These are phyloP conservation scores for Beverwykella pulmonaria DNA, from an alignment of 495 filamentous ascomycete genomes.

Conservation along the genomic window DNA sequence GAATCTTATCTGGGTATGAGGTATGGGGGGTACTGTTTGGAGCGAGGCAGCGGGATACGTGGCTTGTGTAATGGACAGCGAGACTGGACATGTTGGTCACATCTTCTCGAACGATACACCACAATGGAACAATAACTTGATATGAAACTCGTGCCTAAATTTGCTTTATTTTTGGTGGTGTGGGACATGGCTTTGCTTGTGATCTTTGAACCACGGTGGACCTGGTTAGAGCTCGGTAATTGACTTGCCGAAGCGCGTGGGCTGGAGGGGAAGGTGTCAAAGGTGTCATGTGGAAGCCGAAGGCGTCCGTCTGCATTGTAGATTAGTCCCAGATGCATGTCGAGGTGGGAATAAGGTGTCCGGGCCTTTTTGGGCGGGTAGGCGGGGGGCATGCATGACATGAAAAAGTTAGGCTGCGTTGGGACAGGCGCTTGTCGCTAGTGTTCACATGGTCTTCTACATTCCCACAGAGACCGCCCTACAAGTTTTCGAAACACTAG, in stretches of 20 bases:
- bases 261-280: neutral
- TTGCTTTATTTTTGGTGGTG: neutral
- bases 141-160: neutral
- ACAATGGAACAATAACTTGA: neutral
- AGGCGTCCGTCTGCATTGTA: neutral
- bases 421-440: too few relatives aligned
- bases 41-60: too few relatives aligned
- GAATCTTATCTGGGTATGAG: constrained; percentile 12
- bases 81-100: constrained; percentile 4
- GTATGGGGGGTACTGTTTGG: too few relatives aligned
- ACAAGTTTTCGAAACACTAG: too few relatives aligned
- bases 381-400: neutral
- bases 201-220: neutral
- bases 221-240: neutral
- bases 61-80: constrained; percentile 11
- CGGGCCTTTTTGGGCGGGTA: neutral
- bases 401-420: neutral
- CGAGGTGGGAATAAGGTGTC: neutral
- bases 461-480: too few relatives aligned
- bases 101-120: neutral
- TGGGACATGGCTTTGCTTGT: neutral
- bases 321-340: neutral
- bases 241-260: neutral
- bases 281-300: neutral
- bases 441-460: too few relatives aligned